A percentile compares a stretch with the other conserved stretches of the same genome.
Evolutionary conservation across 2,329 filamentous ascomycete genomes (phyloP).

Genomic region (Thermochaetoides dissita): DNA sequence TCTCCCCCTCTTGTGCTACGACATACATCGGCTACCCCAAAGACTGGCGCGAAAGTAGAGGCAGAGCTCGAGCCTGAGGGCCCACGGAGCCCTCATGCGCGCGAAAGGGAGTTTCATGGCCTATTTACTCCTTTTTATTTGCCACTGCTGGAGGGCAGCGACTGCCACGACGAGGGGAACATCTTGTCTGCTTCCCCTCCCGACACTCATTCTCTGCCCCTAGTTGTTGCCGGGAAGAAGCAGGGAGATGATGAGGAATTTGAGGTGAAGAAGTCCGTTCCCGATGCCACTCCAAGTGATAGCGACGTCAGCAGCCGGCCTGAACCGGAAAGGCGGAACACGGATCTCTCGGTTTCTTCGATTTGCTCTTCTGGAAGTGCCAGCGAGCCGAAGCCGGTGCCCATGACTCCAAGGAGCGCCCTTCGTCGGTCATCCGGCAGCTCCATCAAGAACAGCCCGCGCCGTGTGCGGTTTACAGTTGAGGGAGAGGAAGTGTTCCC

Average conservation of each 20-base stretch:
- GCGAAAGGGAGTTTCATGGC: conserved; percentile 46
- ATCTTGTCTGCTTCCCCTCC: too few species aligned
- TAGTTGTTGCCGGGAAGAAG: too few species aligned
- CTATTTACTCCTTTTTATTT: conserved; percentile 50
- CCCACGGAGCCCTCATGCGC: conserved; percentile 34
- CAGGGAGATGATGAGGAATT: too few species aligned
- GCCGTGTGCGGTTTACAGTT: conserved; percentile 49
- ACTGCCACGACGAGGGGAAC: conserved; percentile 11
- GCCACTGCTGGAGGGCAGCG: conserved; percentile 40
- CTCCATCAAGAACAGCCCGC: conserved; percentile 38
- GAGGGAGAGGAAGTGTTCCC: conserved; percentile 46
- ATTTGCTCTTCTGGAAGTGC: conserved; percentile 35
- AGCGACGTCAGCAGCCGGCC: conserved; percentile 8
- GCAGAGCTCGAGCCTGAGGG: conserved; percentile 13
- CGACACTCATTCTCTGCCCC: background rate
- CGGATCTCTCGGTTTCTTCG: conserved; percentile 37
- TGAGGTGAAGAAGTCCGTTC: conserved; percentile 4
- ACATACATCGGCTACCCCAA: conserved; percentile 24
- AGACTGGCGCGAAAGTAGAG: conserved; percentile 1
- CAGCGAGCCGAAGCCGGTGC: too few species aligned
- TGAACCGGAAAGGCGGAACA: conserved; percentile 25
- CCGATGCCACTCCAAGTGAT: background rate
- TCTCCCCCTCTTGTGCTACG: conserved; percentile 28
- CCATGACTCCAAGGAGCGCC: conserved; percentile 27
- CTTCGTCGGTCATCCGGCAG: conserved; percentile 41